phyloP scores from a whole-genome alignment of 441 rosid species.

The Adansonia rubrostipa region DNA sequence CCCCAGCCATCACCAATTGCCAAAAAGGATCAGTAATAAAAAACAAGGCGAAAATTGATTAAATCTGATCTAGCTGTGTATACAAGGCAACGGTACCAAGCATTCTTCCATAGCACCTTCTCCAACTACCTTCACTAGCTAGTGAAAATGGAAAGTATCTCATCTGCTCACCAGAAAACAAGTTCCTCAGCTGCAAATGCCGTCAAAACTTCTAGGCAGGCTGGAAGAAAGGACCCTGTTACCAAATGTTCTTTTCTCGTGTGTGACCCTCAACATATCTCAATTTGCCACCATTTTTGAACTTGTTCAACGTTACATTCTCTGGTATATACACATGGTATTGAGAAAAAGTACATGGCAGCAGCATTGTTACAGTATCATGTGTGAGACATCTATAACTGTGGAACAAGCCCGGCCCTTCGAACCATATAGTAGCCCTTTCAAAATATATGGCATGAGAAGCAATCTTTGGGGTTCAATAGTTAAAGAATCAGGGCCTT shows the following conservation, averaged over 20 bases:
- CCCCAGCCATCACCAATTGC: no score
- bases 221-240: not conserved
- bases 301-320: slow-evolving; percentile 44
- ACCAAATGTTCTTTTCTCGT: not conserved
- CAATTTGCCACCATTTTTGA: slow-evolving; percentile 42
- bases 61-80: not conserved
- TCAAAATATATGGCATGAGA: not conserved
- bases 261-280: slow-evolving; percentile 12
- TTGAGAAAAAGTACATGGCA: slow-evolving; percentile 26
- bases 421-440: no score
- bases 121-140: not conserved
- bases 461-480: slow-evolving; percentile 13
- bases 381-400: not conserved
- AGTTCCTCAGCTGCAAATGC: no score
- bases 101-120: not conserved
- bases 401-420: slow-evolving; percentile 28
- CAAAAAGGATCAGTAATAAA: no score
- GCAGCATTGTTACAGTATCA: slow-evolving; percentile 34
- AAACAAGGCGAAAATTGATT: not conserved
- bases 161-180: no score
- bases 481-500: slow-evolving; percentile 5
- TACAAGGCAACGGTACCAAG: not conserved
- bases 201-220: no score
- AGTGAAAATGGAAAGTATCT: not conserved
- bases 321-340: slow-evolving; percentile 40